These are phyloP conservation scores for Fusarium globosum DNA, from an alignment of 2,329 filamentous ascomycete species.

Conservation along the genomic window DNA sequence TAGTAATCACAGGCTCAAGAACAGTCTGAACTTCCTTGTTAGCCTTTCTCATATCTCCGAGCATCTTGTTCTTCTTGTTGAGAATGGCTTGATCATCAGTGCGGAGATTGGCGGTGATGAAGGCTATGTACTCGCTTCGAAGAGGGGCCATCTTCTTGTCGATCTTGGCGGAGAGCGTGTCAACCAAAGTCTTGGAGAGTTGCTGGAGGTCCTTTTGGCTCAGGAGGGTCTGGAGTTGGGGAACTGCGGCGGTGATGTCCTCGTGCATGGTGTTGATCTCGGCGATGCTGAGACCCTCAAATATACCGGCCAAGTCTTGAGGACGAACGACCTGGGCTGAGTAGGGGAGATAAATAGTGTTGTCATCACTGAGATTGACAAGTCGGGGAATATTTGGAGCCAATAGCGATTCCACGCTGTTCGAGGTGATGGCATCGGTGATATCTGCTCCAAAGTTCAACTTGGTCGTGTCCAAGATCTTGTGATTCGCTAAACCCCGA, in stretches of 20 bases:
- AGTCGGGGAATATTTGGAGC: background rate
- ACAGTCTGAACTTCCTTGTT: background rate
- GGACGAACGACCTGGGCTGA: background rate
- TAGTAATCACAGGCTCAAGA: slow-evolving; percentile 4
- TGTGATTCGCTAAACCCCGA: background rate
- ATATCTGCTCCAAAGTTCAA: slow-evolving; percentile 8
- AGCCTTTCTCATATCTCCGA: background rate
- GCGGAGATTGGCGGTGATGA: background rate
- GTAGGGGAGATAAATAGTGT: slow-evolving; percentile 7
- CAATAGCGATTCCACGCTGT: background rate
- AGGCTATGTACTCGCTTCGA: background rate
- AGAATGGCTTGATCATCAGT: background rate
- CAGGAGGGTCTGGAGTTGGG: slow-evolving; percentile 8
- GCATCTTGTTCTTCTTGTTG: slow-evolving; percentile 13
- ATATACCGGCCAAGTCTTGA: background rate
- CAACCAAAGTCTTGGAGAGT: background rate
- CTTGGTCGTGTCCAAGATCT: background rate
- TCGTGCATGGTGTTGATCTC: slow-evolving; percentile 5
- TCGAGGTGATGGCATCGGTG: background rate
- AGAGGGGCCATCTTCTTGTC: background rate
- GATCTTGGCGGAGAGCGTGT: slow-evolving; percentile 12
- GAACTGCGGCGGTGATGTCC: slow-evolving; percentile 7
- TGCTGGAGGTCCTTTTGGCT: slow-evolving; percentile 4
- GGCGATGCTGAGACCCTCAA: background rate
- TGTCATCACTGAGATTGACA: background rate